phyloP scores from a whole-genome alignment of 768 basidiomycete genomes.

The Mycena vitilis region DNA sequence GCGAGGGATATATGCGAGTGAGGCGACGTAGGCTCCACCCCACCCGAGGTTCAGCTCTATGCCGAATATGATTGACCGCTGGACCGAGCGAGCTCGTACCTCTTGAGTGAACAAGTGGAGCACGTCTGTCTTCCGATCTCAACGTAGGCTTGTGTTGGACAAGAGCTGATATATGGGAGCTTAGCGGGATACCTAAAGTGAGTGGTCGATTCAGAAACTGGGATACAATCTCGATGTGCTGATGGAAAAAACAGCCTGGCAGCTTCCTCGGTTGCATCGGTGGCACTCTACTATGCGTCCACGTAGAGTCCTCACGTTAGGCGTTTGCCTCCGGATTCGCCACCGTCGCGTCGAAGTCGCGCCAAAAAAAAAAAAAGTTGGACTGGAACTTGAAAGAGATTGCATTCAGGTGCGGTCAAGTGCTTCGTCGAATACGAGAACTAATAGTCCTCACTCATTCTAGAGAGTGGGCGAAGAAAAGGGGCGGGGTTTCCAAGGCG shows the following conservation, averaged over 20 bases:
- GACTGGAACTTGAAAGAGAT: neutral
- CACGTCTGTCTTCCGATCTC: conserved; percentile 17
- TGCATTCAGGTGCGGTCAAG: neutral
- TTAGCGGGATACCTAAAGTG: conserved; percentile 17
- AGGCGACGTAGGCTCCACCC: too few species aligned
- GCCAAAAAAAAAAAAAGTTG: neutral
- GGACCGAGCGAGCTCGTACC: neutral
- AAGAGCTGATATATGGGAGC: conserved; percentile 8
- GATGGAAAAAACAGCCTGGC: conserved; percentile 5
- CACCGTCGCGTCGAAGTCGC: conserved; percentile 4
- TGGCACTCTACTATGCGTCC: neutral
- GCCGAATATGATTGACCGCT: too few species aligned
- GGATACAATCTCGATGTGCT: conserved; percentile 14
- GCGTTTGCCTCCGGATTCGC: neutral
- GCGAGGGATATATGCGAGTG: too few species aligned
- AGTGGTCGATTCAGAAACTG: conserved; percentile 9
- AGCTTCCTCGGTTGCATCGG: conserved; percentile 16
- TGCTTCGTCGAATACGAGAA: neutral
- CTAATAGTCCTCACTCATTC: neutral
- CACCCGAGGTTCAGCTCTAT: too few species aligned
- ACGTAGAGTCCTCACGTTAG: conserved; percentile 12
- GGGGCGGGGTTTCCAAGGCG: neutral
- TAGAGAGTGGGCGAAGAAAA: neutral
- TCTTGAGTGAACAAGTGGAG: neutral
- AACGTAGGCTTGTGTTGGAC: conserved; percentile 5